These are phyloP conservation scores for Solanum commersonii DNA, from an alignment of 257 asterid genomes.

Conservation along the genomic window DNA sequence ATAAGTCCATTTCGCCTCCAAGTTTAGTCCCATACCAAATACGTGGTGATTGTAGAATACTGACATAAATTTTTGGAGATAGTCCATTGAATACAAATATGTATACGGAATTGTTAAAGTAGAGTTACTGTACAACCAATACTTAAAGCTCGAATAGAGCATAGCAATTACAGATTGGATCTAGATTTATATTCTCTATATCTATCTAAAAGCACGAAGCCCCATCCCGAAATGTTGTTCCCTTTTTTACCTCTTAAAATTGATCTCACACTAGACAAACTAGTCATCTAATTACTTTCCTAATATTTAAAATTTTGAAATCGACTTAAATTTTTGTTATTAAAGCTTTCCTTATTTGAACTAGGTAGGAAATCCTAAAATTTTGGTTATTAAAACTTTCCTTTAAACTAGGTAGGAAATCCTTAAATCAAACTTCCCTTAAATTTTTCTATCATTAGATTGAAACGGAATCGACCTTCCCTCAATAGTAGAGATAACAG, in stretches of 20 bases:
- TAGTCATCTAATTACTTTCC: background rate
- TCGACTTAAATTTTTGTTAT: background rate
- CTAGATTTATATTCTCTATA: background rate
- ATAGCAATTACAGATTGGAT: background rate
- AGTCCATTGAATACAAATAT: background rate
- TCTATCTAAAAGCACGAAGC: background rate
- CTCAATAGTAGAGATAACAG: background rate
- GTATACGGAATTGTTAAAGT: background rate
- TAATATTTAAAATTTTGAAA: background rate
- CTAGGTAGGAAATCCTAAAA: background rate
- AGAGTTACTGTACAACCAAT: background rate
- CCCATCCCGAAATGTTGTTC: background rate
- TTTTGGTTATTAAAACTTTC: background rate
- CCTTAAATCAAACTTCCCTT: background rate
- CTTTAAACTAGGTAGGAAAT: background rate
- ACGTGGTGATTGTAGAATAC: background rate
- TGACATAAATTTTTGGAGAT: background rate
- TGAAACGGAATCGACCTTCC: background rate
- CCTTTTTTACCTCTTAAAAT: background rate
- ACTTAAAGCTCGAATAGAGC: background rate
- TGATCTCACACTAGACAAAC: background rate
- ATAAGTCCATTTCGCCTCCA: background rate
- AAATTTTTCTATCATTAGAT: background rate
- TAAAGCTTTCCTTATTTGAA: background rate
- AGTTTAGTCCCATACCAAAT: background rate